A percentile compares a stretch with the other conserved stretches of the same genome.
phyloP scores from a whole-genome alignment of 768 basidiomycete genomes.

The Collybia nuda region DNA sequence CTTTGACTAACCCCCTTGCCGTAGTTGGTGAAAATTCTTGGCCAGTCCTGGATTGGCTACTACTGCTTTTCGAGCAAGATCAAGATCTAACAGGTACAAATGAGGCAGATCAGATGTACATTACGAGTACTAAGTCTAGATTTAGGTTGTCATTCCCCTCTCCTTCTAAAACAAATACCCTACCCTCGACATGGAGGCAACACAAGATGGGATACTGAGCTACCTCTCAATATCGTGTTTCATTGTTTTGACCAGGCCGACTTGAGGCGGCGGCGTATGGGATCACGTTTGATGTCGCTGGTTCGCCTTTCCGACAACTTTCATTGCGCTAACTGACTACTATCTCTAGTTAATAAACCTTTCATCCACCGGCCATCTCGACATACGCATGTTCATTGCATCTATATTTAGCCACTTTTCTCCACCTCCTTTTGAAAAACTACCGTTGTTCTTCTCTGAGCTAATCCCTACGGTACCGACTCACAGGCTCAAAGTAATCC shows the following conservation, averaged over 20 bases:
- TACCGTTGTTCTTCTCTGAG: conserved; percentile 33
- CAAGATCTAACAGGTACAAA: conserved; percentile 36
- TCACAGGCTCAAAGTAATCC: conserved; percentile 39
- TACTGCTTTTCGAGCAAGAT: conserved; percentile 69
- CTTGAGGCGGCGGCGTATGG: conserved; percentile 26
- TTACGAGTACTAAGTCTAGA: background rate
- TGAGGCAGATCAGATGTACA: conserved; percentile 35
- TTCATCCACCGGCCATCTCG: conserved; percentile 29
- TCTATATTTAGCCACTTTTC: conserved; percentile 34
- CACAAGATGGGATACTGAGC: conserved; percentile 55
- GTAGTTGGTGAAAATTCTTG: conserved; percentile 65
- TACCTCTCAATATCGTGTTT: conserved; percentile 48
- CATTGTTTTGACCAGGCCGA: conserved; percentile 32
- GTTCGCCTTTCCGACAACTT: conserved; percentile 21
- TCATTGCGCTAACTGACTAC: conserved; percentile 1
- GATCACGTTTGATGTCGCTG: conserved; percentile 29
- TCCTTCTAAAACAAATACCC: conserved; percentile 61
- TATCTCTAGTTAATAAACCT: conserved; percentile 36
- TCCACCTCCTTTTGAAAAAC: conserved; percentile 19
- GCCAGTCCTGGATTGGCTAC: conserved; percentile 69
- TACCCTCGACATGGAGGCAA: conserved; percentile 44
- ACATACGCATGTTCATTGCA: conserved; percentile 35
- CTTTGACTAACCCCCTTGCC: conserved; percentile 16
- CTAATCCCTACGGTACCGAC: conserved; percentile 32
- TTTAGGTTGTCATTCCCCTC: conserved; percentile 39